A percentile compares a stretch with the other conserved stretches of the same genome.
These are phyloP conservation scores for Sanguinoderma infundibulare DNA, from an alignment of 1,284 basidiomycete species.

Conservation along the genomic window DNA sequence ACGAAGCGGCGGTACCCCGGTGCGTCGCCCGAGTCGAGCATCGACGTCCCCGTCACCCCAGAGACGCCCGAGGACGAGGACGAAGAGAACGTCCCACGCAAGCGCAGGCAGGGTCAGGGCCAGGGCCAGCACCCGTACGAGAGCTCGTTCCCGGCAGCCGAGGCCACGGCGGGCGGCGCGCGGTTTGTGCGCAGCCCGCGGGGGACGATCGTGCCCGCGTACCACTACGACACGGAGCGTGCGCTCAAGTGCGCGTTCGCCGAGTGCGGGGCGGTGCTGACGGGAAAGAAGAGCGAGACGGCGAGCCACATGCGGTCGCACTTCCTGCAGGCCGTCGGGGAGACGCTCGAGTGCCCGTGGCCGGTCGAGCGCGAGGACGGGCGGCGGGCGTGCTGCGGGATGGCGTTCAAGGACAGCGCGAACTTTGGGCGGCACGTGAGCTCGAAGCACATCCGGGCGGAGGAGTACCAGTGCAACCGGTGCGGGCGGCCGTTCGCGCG, in stretches of 20 bases:
- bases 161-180: background rate
- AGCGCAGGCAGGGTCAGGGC: conserved; percentile 4
- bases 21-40: conserved; percentile 12
- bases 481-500: conserved; percentile 22
- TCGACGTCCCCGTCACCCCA: conserved; percentile 7
- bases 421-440: conserved; percentile 25
- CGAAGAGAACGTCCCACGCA: background rate
- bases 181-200: conserved; percentile 7
- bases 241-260: conserved; percentile 20
- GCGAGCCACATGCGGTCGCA: conserved; percentile 25
- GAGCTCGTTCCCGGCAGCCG: background rate
- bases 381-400: conserved; percentile 11
- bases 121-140: background rate
- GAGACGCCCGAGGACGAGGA: background rate
- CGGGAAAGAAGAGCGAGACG: conserved; percentile 23
- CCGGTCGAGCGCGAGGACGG: conserved; percentile 1
- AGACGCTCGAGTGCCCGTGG: conserved; percentile 21
- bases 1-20: background rate
- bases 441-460: conserved; percentile 22
- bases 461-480: conserved; percentile 24
- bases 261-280: conserved; percentile 14
- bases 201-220: conserved; percentile 20
- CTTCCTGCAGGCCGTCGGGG: conserved; percentile 12
- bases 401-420: conserved; percentile 26
- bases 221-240: conserved; percentile 21